Evolutionary conservation across 1,284 basidiomycete genomes (phyloP).

Genomic region (Austroboletus niveus): DNA sequence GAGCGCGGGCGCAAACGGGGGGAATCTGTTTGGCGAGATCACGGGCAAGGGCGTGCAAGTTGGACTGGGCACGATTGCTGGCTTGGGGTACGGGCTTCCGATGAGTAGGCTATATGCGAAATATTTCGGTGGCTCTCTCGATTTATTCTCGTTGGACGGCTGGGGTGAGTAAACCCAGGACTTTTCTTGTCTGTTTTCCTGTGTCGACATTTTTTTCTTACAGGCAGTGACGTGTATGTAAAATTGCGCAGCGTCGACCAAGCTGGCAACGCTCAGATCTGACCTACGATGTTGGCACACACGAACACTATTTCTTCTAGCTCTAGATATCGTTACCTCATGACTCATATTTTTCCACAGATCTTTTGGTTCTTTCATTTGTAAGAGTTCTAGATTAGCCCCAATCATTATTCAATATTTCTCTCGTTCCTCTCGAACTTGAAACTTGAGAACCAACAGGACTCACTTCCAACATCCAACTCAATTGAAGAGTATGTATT

Average conservation of each 20-base stretch:
- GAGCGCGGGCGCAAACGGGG: slow-evolving; percentile 47
- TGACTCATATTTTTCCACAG: background rate
- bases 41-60: slow-evolving; percentile 71
- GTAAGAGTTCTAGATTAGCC: no score
- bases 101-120: slow-evolving; percentile 82
- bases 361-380: background rate
- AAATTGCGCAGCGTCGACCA: slow-evolving; percentile 72
- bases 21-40: slow-evolving; percentile 71
- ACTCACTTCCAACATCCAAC: no score
- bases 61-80: slow-evolving; percentile 66
- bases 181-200: background rate
- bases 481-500: no score
- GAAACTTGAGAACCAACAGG: no score
- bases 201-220: background rate
- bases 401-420: no score
- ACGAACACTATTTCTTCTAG: background rate
- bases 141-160: slow-evolving; percentile 75
- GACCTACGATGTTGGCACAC: background rate
- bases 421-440: no score
- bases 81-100: slow-evolving; percentile 79
- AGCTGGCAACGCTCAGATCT: slow-evolving; percentile 52
- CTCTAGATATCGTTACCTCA: background rate
- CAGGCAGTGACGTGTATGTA: slow-evolving; percentile 75
- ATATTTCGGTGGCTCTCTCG: slow-evolving; percentile 79
- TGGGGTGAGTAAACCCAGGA: slow-evolving; percentile 55